These are phyloP conservation scores for Plasmodium knowlesi DNA, from an alignment of 169 alveolate species.

Conservation along the genomic window DNA sequence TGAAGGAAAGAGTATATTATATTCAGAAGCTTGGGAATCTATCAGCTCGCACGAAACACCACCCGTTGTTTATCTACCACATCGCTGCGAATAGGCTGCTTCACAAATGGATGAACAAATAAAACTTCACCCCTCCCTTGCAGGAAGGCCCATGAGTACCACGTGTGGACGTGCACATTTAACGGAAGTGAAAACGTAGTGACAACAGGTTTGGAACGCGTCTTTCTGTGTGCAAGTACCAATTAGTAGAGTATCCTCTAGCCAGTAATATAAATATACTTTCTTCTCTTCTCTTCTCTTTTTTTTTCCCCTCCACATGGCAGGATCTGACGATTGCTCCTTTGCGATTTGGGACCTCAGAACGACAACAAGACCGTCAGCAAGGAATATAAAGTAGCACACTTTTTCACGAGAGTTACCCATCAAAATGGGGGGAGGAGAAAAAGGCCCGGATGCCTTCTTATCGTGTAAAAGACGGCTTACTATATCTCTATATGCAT, in stretches of 20 bases:
- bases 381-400: constrained; percentile 38
- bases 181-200: constrained; percentile 43
- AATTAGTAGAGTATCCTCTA: not conserved
- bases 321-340: constrained; percentile 73
- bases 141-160: constrained; percentile 75
- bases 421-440: not conserved
- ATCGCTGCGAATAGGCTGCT: not conserved
- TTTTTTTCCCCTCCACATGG: not conserved
- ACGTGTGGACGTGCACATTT: constrained; percentile 66
- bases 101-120: not conserved
- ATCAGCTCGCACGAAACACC: not conserved
- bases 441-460: not conserved
- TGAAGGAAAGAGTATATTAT: not conserved
- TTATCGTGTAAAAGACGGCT: not conserved
- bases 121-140: not conserved
- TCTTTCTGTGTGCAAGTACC: not conserved
- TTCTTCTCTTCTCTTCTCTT: no score
- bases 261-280: not conserved
- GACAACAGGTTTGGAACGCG: constrained; percentile 33
- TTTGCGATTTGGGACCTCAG: constrained; percentile 62
- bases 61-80: not conserved
- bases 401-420: not conserved
- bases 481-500: not conserved
- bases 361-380: not conserved
- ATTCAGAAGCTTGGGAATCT: not conserved